These are phyloP conservation scores for Tricholoma matsutake DNA, from an alignment of 768 basidiomycete genomes.

Conservation along the genomic window DNA sequence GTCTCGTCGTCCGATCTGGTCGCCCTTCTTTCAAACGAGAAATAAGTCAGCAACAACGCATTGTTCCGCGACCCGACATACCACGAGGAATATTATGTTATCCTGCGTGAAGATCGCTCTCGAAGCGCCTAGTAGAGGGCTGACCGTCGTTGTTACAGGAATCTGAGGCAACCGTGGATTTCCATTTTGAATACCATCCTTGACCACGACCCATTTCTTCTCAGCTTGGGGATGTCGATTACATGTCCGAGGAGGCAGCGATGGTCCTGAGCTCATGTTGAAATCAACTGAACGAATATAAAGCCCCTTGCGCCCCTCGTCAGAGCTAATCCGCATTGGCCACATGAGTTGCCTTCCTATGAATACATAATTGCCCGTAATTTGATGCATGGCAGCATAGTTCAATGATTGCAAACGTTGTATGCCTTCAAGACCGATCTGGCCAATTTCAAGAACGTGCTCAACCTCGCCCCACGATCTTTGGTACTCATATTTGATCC, in stretches of 20 bases:
- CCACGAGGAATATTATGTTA: neutral
- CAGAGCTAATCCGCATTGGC: neutral
- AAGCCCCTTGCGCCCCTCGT: neutral
- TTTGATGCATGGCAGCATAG: neutral
- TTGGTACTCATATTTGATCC: constrained; percentile 3
- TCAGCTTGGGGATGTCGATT: neutral
- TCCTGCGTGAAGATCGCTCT: neutral
- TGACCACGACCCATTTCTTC: neutral
- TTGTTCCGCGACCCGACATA: neutral
- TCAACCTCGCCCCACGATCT: neutral
- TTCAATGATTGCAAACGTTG: neutral
- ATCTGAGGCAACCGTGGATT: neutral
- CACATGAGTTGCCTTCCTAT: neutral
- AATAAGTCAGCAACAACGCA: neutral
- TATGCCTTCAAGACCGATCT: neutral
- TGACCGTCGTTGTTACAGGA: neutral
- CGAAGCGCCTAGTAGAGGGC: neutral
- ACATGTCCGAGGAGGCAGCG: neutral
- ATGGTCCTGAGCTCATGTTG: neutral
- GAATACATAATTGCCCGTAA: neutral
- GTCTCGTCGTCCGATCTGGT: neutral
- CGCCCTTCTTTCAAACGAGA: neutral
- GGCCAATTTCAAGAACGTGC: neutral
- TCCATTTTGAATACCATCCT: neutral
- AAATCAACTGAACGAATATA: neutral